Conservation (phyloP, 78 protist species). For the Dictyostelium purpureum region DNA sequence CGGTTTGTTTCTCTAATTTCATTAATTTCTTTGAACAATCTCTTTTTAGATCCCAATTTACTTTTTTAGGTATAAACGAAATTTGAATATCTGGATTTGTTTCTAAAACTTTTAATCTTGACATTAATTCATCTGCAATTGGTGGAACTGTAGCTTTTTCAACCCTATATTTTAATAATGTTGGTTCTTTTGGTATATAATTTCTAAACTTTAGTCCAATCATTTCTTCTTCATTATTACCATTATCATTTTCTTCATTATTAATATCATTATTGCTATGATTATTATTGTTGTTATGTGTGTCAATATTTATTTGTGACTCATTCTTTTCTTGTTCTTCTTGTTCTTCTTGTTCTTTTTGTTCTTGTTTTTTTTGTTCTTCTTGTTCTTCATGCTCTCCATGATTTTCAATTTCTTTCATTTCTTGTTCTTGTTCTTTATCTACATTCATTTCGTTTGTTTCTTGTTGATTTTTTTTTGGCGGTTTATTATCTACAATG, state of each 20-base stretch:
- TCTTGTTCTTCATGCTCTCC: conserved; percentile 2
- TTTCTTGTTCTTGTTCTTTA: background rate
- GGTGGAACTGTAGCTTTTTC: conserved; percentile 48
- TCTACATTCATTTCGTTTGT: background rate
- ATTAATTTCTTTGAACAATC: conserved; percentile 26
- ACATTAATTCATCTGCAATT: conserved; percentile 47
- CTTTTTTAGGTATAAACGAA: conserved; percentile 45
- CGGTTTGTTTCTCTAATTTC: conserved; percentile 54
- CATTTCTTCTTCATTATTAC: background rate
- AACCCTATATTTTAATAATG: conserved; percentile 17
- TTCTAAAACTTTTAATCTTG: conserved; percentile 32
- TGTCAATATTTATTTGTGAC: background rate
- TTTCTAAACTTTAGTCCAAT: conserved; percentile 70
- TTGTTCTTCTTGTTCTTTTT: background rate
- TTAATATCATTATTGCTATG: background rate
- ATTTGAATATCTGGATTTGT: conserved; percentile 1
- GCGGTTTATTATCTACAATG: background rate
- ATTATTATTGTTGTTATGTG: background rate
- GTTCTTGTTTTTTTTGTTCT: background rate
- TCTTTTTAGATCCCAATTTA: conserved; percentile 71
- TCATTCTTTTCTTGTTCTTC: background rate
- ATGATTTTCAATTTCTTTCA: background rate
- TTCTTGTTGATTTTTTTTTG: background rate
- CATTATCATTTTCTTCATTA: background rate
- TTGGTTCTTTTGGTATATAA: conserved; percentile 49